These are phyloP conservation scores for Lathyrus oleraceus DNA, from an alignment of 306 rosid species.

Conservation along the genomic window DNA sequence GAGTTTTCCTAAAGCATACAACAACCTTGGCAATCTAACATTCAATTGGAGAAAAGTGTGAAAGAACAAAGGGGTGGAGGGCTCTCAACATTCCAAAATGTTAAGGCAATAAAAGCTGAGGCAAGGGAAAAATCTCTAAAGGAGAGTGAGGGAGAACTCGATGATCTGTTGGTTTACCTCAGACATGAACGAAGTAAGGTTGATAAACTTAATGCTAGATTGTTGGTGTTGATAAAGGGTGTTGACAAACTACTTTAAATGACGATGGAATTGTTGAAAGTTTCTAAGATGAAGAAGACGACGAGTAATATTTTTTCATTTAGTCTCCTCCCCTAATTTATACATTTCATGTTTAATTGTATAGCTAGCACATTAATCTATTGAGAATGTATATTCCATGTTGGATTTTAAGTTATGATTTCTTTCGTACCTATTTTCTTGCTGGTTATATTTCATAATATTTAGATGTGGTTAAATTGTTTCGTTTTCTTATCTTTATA, in stretches of 20 bases:
- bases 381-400: constrained; percentile 31
- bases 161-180: constrained; percentile 88
- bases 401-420: constrained; percentile 37
- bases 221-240: constrained; percentile 84
- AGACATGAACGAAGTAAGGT: constrained; percentile 97
- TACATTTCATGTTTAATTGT: constrained; percentile 43
- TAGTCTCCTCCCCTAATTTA: neutral
- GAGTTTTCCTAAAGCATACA: constrained; percentile 88
- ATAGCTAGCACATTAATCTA: constrained; percentile 36
- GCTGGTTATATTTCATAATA: constrained; percentile 22
- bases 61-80: constrained; percentile 55
- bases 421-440: constrained; percentile 23
- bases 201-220: constrained; percentile 68
- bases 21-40: constrained; percentile 84
- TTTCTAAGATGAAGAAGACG: constrained; percentile 52
- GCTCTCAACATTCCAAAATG: constrained; percentile 46
- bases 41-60: constrained; percentile 71
- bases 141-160: constrained; percentile 89
- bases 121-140: constrained; percentile 94
- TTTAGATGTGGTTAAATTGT: constrained; percentile 22
- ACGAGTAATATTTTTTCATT: constrained; percentile 3
- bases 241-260: constrained; percentile 74
- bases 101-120: constrained; percentile 76
- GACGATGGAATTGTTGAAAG: constrained; percentile 60
- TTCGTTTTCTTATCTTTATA: neutral